phyloP scores from a whole-genome alignment of 2,329 filamentous ascomycete genomes.

The Trichoderma asperellum region DNA sequence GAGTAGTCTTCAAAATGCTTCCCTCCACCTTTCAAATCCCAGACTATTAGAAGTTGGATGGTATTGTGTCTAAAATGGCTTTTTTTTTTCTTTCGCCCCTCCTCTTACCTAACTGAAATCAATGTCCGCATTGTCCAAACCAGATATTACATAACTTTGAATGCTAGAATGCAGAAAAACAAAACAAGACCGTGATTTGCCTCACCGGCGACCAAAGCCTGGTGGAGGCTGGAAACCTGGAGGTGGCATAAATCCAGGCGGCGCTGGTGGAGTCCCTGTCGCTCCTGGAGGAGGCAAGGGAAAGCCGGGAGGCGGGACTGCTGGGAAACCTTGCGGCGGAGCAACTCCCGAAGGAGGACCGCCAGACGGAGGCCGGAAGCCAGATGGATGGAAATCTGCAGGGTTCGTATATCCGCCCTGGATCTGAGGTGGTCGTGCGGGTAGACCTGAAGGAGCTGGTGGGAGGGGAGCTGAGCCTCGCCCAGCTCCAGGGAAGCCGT shows the following conservation, averaged over 20 bases:
- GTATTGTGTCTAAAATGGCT: slow-evolving; percentile 15
- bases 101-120: slow-evolving; percentile 13
- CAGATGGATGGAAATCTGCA: slow-evolving; percentile 53
- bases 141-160: slow-evolving; percentile 1
- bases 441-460: slow-evolving; percentile 55
- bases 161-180: neutral
- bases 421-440: slow-evolving; percentile 54
- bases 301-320: slow-evolving; percentile 47
- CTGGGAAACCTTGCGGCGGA: slow-evolving; percentile 46
- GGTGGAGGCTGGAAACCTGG: slow-evolving; percentile 54
- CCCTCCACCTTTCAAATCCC: neutral
- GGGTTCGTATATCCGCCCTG: slow-evolving; percentile 52
- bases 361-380: slow-evolving; percentile 40
- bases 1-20: neutral
- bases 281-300: slow-evolving; percentile 43
- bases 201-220: slow-evolving; percentile 47
- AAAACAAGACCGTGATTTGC: neutral
- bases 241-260: slow-evolving; percentile 48
- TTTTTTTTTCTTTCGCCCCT: slow-evolving; percentile 3
- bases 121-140: neutral
- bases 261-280: slow-evolving; percentile 44
- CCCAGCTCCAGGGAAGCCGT: slow-evolving; percentile 31
- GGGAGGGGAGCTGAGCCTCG: slow-evolving; percentile 48
- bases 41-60: slow-evolving; percentile 11
- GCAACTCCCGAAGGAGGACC: slow-evolving; percentile 44